These are phyloP conservation scores for Umbelopsis sp. DNA, from an alignment of 371 early-diverging fungal genomes.

Conservation along the genomic window DNA sequence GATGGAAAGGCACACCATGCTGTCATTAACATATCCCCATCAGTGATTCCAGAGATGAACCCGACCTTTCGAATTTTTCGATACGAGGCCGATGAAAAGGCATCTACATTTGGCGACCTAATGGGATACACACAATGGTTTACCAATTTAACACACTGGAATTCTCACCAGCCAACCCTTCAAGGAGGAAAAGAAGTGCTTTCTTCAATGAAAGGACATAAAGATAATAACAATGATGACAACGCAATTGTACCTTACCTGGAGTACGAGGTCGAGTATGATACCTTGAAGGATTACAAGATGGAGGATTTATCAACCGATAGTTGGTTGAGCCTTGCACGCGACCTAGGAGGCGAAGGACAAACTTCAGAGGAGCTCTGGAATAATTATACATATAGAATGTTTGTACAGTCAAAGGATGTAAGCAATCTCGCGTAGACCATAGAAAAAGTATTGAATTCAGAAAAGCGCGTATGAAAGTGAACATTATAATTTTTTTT, in stretches of 20 bases:
- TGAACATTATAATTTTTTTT: too few relatives aligned
- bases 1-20: constrained; percentile 35
- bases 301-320: constrained; percentile 57
- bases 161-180: constrained; percentile 10
- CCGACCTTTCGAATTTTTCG: constrained; percentile 70
- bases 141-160: constrained; percentile 19
- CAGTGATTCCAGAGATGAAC: constrained; percentile 71
- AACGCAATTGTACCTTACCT: constrained; percentile 28
- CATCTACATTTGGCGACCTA: constrained; percentile 27
- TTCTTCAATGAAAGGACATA: background rate
- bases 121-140: constrained; percentile 20
- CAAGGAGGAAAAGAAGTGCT: background rate
- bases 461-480: too few relatives aligned
- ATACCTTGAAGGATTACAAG: constrained; percentile 58
- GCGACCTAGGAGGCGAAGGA: constrained; percentile 26
- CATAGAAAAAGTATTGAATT: too few relatives aligned
- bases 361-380: background rate
- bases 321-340: constrained; percentile 48
- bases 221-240: constrained; percentile 23
- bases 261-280: constrained; percentile 56
- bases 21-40: constrained; percentile 62
- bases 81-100: constrained; percentile 39
- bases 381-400: background rate
- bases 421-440: background rate
- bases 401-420: constrained; percentile 21